A percentile compares a stretch with the other conserved stretches of the same genome.
These are phyloP conservation scores for Suhomyces vadensis DNA, from an alignment of 805 yeast genomes.

Conservation along the genomic window DNA sequence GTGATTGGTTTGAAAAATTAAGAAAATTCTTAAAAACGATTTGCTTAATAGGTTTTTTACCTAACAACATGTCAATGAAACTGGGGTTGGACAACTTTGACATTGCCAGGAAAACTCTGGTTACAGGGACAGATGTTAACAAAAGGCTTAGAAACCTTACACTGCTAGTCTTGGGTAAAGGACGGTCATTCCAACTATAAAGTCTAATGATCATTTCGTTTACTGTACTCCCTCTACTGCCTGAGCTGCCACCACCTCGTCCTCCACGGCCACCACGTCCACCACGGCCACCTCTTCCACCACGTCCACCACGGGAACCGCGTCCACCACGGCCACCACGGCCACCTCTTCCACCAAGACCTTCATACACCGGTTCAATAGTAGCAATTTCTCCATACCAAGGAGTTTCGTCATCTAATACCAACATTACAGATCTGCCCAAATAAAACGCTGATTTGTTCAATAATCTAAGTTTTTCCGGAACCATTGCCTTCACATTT, in stretches of 20 bases:
- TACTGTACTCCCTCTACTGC: conserved; percentile 5
- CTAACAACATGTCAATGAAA: conserved; percentile 54
- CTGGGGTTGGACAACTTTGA: conserved; percentile 53
- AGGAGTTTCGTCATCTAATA: conserved; percentile 48
- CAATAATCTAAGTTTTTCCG: conserved; percentile 49
- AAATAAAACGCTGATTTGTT: conserved; percentile 60
- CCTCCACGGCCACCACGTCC: conserved; percentile 5
- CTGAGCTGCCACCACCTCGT: conserved; percentile 12
- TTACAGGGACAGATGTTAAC: conserved; percentile 64
- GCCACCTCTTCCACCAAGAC: conserved; percentile 3
- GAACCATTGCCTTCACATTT: conserved; percentile 50
- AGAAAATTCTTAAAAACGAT: conserved; percentile 57
- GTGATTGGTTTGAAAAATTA: conserved; percentile 47
- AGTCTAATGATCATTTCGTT: conserved; percentile 51
- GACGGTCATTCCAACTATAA: conserved; percentile 57
- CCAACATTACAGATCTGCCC: conserved; percentile 58
- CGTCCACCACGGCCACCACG: conserved; percentile 10
- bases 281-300: conserved; percentile 5
- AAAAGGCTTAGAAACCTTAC: conserved; percentile 42
- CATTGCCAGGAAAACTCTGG: conserved; percentile 68
- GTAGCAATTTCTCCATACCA: conserved; percentile 64
- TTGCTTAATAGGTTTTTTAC: conserved; percentile 55
- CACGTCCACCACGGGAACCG: conserved; percentile 7
- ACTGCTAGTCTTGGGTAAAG: conserved; percentile 48
- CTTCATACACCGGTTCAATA: conserved; percentile 23